phyloP scores from a whole-genome alignment of 345 rosid species.

The Pistacia vera region DNA sequence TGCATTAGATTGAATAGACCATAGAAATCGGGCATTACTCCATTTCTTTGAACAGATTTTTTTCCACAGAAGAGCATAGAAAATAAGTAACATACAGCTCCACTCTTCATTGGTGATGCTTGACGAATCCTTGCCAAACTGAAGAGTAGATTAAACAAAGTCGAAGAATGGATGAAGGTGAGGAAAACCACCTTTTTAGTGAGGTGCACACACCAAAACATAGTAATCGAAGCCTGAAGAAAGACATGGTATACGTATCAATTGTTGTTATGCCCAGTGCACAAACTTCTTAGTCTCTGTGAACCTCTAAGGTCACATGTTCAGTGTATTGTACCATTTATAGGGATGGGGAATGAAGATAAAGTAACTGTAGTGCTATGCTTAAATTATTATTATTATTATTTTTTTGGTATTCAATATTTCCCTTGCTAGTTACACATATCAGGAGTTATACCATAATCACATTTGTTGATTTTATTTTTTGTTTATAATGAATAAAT shows the following conservation, averaged over 20 bases:
- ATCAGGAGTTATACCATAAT: too few species aligned
- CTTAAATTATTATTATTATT: background rate
- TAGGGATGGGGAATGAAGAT: background rate
- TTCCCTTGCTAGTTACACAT: background rate
- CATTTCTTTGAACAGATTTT: slow-evolving; percentile 3
- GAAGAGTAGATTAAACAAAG: background rate
- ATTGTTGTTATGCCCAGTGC: background rate
- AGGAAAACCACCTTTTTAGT: background rate
- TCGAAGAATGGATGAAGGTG: background rate
- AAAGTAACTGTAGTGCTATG: background rate
- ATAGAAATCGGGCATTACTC: background rate
- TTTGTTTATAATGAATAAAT: background rate
- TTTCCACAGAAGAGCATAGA: background rate
- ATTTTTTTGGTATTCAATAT: background rate
- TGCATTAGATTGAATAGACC: slow-evolving; percentile 17
- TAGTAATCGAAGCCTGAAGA: background rate
- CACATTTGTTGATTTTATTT: too few species aligned
- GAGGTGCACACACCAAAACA: background rate
- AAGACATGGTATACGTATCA: background rate
- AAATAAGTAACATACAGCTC: background rate
- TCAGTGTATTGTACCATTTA: background rate
- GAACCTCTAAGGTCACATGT: background rate
- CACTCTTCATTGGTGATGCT: background rate
- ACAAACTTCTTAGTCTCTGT: background rate
- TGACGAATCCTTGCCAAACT: background rate